phyloP scores from a whole-genome alignment of 352 stramenopile species.

The Phytophthora podocarpi region DNA sequence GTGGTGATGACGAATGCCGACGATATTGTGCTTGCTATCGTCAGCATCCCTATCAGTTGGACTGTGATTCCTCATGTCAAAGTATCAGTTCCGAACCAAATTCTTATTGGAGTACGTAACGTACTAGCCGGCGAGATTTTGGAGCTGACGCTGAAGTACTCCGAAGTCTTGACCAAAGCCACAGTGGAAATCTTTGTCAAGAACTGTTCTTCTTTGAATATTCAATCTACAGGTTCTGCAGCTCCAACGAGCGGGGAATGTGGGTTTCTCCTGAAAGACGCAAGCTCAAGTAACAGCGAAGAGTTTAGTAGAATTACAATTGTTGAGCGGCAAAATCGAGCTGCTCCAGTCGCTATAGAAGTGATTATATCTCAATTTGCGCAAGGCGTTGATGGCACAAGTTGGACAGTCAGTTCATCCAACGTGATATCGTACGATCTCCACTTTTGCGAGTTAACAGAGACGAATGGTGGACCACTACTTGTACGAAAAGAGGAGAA shows the following conservation, averaged over 20 bases:
- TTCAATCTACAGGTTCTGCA: slow-evolving; percentile 3
- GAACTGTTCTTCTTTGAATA: slow-evolving; percentile 18
- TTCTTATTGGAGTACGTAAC: slow-evolving; percentile 21
- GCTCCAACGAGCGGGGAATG: slow-evolving; percentile 14
- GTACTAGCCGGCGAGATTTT: not conserved
- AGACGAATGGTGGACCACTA: not conserved
- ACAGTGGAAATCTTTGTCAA: slow-evolving; percentile 12
- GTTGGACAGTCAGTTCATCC: slow-evolving; percentile 6
- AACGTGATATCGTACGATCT: slow-evolving; percentile 8
- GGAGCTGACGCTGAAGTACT: slow-evolving; percentile 17
- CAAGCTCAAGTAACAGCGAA: not conserved
- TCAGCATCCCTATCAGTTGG: slow-evolving; percentile 15
- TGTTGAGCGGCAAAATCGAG: not conserved
- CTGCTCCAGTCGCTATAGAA: not conserved
- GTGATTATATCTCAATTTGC: slow-evolving; percentile 2
- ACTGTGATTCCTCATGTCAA: slow-evolving; percentile 4
- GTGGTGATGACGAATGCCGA: not conserved
- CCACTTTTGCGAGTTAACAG: slow-evolving; percentile 19
- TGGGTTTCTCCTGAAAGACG: slow-evolving; percentile 18
- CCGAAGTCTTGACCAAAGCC: not conserved
- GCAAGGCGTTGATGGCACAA: not conserved
- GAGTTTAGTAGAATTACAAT: slow-evolving; percentile 14
- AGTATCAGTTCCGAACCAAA: not conserved
- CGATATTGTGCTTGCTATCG: not conserved
- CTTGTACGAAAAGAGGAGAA: slow-evolving; percentile 13